A percentile compares a stretch with the other conserved stretches of the same genome.
Conservation (phyloP, 1,139 yeast species). For the Pichia cactophila region DNA sequence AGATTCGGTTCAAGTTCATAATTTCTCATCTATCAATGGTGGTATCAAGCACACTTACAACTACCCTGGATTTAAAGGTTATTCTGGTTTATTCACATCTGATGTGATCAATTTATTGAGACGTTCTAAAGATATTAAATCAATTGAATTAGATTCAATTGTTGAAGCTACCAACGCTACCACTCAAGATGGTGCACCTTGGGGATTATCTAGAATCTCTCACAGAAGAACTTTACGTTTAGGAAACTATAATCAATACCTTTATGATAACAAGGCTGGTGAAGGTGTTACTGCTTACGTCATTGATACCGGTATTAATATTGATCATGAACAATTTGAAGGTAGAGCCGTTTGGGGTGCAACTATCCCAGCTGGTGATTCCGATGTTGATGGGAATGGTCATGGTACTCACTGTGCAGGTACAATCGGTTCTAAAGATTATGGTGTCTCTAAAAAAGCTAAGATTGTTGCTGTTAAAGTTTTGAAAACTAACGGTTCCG, state of each 20-base stretch:
- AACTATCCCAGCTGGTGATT: constrained; percentile 79
- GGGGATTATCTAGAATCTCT: constrained; percentile 95
- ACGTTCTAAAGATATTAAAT: constrained; percentile 62
- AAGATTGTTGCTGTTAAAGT: constrained; percentile 73
- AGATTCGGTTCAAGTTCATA: constrained; percentile 29
- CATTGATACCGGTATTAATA: constrained; percentile 87
- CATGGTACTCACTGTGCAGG: constrained; percentile 93
- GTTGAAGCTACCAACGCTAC: constrained; percentile 60
- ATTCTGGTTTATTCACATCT: constrained; percentile 69
- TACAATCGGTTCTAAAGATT: constrained; percentile 64
- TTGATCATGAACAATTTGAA: constrained; percentile 72
- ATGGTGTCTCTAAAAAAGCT: constrained; percentile 76
- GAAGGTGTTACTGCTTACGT: constrained; percentile 89
- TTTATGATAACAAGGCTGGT: constrained; percentile 79
- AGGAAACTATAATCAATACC: constrained; percentile 77
- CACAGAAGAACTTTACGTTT: constrained; percentile 75
- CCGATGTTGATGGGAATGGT: constrained; percentile 85
- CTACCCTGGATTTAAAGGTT: constrained; percentile 49
- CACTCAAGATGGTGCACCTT: constrained; percentile 78
- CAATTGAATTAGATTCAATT: constrained; percentile 72
- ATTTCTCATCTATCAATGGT: constrained; percentile 28
- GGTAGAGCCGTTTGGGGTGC: constrained; percentile 95
- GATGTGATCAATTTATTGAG: constrained; percentile 66
- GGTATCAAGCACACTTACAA: constrained; percentile 65
- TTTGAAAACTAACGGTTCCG: constrained; percentile 68